Evolutionary conservation across 352 stramenopile species (phyloP), one percentile per base, ranked within the genome.

Genomic region (Hyphochytrium catenoides): DNA sequence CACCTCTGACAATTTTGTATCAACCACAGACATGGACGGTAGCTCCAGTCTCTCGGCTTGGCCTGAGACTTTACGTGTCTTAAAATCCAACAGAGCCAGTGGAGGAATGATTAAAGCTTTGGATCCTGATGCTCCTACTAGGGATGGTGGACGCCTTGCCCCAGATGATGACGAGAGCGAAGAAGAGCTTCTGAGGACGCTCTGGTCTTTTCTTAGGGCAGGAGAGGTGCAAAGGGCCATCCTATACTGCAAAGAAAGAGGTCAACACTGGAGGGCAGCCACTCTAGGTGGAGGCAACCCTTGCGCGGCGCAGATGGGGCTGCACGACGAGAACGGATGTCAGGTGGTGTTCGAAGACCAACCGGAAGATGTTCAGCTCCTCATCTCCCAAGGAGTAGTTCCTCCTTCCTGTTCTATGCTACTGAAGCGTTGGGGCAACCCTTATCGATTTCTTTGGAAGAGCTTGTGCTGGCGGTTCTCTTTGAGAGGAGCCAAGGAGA

Each of bases 401-500:
- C n/a, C n/a, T n/a, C n/a, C n/a, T n/a, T n/a, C n/a, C n/a, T n/a
- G n/a, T n/a, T n/a, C n/a, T n/a, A n/a, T n/a, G n/a, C n/a, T n/a
- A n/a, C 26, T 81, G 11, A 62, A 71, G 22, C 60, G 69, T 15
- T 81, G 66, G 66, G 69, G 69, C 5, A 84, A 84, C 36, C 69
- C 69, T 1, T 55, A 69, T 38, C 64, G 64, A n/a, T 62, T 64
- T 4, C 41, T 81, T 6, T 84, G 69, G 69, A 84, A 84, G 34
- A 52, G 60, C n/a, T 74, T 67, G 34, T 84, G 66, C 45, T 84
- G 69, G 69, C 57, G 67, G 27, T 62, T 81, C 26, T 75, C 54
- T 12, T 41, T 71, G 24, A n/a, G n/a, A n/a, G n/a, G n/a, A n/a
- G n/a, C n/a, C n/a, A n/a, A n/a, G n/a, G 42, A 73, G 14, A 55